These are phyloP conservation scores for Posidonia oceanica DNA, from an alignment of 116 monocot genomes.

Conservation along the genomic window DNA sequence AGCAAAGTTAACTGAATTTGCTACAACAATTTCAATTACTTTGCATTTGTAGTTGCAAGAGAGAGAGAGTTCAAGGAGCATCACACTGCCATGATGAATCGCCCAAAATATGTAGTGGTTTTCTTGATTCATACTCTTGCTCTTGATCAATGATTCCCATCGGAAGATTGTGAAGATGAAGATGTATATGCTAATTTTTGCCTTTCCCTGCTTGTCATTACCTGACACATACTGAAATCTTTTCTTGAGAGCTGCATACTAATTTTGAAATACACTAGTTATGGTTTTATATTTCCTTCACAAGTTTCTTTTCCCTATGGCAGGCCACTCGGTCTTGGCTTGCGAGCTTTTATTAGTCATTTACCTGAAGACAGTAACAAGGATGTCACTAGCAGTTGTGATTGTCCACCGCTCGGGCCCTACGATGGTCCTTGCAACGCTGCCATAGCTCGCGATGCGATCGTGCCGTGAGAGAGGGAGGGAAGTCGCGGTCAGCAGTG, in stretches of 20 bases:
- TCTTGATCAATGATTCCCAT: conserved; percentile 49
- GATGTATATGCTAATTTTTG: conserved; percentile 42
- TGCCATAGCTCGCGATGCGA: too few relatives aligned
- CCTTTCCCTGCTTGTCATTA: background rate
- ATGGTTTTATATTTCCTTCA: conserved; percentile 3
- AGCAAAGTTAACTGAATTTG: conserved; percentile 83
- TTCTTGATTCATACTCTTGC: conserved; percentile 77
- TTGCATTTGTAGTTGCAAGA: too few relatives aligned
- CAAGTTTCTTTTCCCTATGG: conserved; percentile 5
- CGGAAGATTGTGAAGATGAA: conserved; percentile 30
- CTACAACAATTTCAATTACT: too few relatives aligned
- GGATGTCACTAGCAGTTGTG: too few relatives aligned
- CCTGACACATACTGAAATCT: too few relatives aligned
- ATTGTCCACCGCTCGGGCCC: too few relatives aligned
- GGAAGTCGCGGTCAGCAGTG: too few relatives aligned
- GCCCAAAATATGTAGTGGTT: conserved; percentile 67
- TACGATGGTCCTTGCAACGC: too few relatives aligned
- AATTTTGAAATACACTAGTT: background rate
- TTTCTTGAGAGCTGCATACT: background rate
- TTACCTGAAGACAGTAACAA: conserved; percentile 13
- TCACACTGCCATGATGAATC: conserved; percentile 34
- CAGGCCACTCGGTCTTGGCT: conserved; percentile 58
- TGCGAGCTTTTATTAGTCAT: conserved; percentile 35
- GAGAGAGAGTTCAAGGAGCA: too few relatives aligned
- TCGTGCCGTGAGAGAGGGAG: too few relatives aligned